phyloP scores from a whole-genome alignment of 1,284 basidiomycete species.

The Marasmius sp. region DNA sequence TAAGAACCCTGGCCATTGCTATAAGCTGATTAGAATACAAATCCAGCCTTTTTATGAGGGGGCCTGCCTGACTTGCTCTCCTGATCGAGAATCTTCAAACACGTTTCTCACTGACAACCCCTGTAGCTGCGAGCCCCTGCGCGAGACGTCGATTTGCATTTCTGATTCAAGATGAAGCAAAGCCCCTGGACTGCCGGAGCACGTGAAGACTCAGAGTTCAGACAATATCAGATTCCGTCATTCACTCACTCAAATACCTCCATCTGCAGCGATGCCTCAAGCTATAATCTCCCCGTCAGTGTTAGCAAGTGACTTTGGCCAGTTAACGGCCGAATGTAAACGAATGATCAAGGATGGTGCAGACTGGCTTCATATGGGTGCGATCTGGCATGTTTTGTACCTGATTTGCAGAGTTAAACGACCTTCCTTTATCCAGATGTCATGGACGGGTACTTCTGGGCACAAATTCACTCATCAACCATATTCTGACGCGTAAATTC shows the following conservation, averaged over 20 bases:
- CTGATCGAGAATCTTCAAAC: too few species aligned
- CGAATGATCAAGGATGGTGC: conserved; percentile 91
- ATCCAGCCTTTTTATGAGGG: too few species aligned
- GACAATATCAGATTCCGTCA: neutral
- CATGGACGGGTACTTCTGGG: conserved; percentile 84
- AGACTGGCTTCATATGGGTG: conserved; percentile 97
- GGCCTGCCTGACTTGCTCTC: too few species aligned
- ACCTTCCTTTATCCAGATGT: conserved; percentile 61
- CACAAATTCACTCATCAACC: conserved; percentile 3
- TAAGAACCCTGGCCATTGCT: too few species aligned
- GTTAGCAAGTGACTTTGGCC: conserved; percentile 92
- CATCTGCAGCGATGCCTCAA: conserved; percentile 59
- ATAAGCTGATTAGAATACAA: too few species aligned
- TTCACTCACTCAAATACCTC: conserved; percentile 5
- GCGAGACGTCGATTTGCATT: too few species aligned
- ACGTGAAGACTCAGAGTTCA: neutral
- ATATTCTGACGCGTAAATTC: conserved; percentile 16
- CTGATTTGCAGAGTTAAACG: conserved; percentile 7
- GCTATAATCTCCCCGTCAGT: conserved; percentile 91
- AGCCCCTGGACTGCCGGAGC: neutral
- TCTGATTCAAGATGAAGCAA: neutral
- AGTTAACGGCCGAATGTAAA: conserved; percentile 88
- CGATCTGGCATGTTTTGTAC: conserved; percentile 22
- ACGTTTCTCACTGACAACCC: too few species aligned
- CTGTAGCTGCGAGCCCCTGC: too few species aligned